Evolutionary conservation across 148 eudicot genomes (phyloP), one percentile per base, ranked within the genome.

Genomic region (Tetragonia tetragonoides): DNA sequence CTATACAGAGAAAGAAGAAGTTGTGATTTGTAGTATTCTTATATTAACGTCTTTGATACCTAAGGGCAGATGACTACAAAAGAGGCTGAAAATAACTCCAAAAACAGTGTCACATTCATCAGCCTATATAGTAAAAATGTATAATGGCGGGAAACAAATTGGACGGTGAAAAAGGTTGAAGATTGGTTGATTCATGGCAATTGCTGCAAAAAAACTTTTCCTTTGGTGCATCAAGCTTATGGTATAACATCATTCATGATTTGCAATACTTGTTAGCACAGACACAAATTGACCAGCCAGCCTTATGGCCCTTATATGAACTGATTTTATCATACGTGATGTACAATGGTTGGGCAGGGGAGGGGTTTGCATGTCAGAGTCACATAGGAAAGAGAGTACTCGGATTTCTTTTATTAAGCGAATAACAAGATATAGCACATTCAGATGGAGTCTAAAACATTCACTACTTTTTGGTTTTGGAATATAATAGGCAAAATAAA

Each of bases 71-170:
- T 72, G 74, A 34, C 24, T 77, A 67, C 81, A 82, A 72, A 72
- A 42, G 70, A 68, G 64, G 39, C 44, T 42, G 84, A 81, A 72
- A 81, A 60, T 10, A 80, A 81, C 84, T 76, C 14, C 53, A 49
- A 49, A 49, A 6, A 49, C 12, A 49, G 34, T 28, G 34, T 12
- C 41, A 76, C 83, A 23, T 69, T 42, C 61, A 65, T 28, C 37
- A n/a, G 59, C 66, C 70, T 65, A 42, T 57, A 56, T 37, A 63
- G 41, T 40, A 20, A 68, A 53, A 70, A 59, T 5, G 17, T 75
- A 20, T 11, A 60, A 24, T 49, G 18, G 57, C 3, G 14, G 4
- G 28, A 14, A n/a, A 46, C 40, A 64, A 12, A 47, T 44, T 8
- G n/a, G 24, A 9, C 7, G 28, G n/a, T 15, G 21, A 16, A 9